phyloP scores from a whole-genome alignment of 2,329 filamentous ascomycete genomes.

The Diaporthe longicolla region DNA sequence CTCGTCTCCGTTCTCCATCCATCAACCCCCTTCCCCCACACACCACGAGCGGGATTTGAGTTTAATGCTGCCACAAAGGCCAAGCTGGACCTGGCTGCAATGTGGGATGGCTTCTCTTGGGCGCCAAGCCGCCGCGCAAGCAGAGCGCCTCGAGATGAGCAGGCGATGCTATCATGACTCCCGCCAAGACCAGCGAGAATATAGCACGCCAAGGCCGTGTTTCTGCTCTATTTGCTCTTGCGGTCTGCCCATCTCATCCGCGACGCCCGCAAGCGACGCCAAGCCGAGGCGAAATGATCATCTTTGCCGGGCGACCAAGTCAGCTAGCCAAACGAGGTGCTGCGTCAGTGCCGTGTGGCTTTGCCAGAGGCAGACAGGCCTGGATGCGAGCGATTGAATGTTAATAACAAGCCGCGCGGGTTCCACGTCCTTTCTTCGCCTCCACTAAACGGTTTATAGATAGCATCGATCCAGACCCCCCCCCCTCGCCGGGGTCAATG shows the following conservation, averaged over 20 bases:
- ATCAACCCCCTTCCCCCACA: no score
- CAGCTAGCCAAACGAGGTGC: constrained; percentile 24
- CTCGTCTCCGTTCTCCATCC: background rate
- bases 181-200: background rate
- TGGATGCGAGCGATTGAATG: background rate
- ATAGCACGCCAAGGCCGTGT: constrained; percentile 6
- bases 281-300: constrained; percentile 30
- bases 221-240: background rate
- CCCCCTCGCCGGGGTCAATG: constrained; percentile 4
- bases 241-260: background rate
- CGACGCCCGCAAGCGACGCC: constrained; percentile 11
- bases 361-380: background rate
- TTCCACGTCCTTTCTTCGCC: background rate
- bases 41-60: constrained; percentile 14
- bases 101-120: constrained; percentile 19
- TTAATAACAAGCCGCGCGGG: background rate
- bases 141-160: background rate
- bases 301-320: constrained; percentile 24
- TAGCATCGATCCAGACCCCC: constrained; percentile 22
- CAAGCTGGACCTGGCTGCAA: constrained; percentile 8
- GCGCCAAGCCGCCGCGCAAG: constrained; percentile 32
- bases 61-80: constrained; percentile 26
- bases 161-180: constrained; percentile 11
- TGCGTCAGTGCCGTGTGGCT: constrained; percentile 28
- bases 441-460: constrained; percentile 32